Percentiles rank a stretch among this genome's conserved stretches.
These are phyloP conservation scores for Globisporangium paroecandrum DNA, from an alignment of 352 stramenopile genomes.

Conservation along the genomic window DNA sequence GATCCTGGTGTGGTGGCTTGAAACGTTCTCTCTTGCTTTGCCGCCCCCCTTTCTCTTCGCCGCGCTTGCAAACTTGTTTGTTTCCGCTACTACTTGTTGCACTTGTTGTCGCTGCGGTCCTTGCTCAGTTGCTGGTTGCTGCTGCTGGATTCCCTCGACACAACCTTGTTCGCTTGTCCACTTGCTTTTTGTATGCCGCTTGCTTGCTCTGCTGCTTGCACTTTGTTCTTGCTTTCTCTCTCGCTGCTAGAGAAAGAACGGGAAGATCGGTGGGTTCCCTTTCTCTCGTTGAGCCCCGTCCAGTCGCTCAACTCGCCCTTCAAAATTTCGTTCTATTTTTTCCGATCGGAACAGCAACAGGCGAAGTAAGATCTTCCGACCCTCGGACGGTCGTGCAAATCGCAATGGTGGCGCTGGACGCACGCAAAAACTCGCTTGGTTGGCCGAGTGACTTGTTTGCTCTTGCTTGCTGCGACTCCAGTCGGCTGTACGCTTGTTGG, in stretches of 20 bases:
- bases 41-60: too few relatives aligned
- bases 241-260: not conserved
- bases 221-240: not conserved
- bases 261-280: slow-evolving; percentile 8
- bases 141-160: not conserved
- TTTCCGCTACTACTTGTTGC: not conserved
- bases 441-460: not conserved
- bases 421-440: not conserved
- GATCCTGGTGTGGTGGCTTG: not conserved
- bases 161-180: not conserved
- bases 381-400: not conserved
- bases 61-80: too few relatives aligned
- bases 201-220: not conserved
- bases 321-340: slow-evolving; percentile 18
- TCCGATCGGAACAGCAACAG: not conserved
- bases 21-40: not conserved
- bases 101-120: not conserved
- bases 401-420: not conserved
- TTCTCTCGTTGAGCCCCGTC: not conserved
- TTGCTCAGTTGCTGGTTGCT: not conserved
- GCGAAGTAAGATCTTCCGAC: slow-evolving; percentile 3
- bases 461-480: not conserved
- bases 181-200: slow-evolving; percentile 7
- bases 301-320: not conserved
- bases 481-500: not conserved